Percentiles rank a stretch among this genome's conserved stretches.
phyloP scores from a whole-genome alignment of 495 filamentous ascomycete species.

The Parathielavia hyrcaniae region DNA sequence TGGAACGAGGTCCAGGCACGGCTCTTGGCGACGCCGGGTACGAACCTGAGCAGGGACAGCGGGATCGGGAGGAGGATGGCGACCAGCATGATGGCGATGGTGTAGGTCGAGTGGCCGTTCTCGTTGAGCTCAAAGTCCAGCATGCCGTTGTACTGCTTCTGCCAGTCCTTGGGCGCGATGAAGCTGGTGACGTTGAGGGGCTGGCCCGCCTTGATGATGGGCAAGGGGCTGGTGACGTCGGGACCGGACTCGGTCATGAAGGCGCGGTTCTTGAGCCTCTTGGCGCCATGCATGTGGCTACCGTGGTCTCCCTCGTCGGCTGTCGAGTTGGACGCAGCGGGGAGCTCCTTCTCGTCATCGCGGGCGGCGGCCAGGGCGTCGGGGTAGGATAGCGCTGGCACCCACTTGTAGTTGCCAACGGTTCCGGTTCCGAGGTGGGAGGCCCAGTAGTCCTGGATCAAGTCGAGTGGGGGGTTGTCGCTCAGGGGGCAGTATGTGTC shows the following conservation, averaged over 20 bases:
- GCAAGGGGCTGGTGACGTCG: constrained; percentile 15
- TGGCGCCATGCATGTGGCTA: not conserved
- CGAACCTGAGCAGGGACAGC: constrained; percentile 18
- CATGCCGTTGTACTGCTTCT: constrained; percentile 23
- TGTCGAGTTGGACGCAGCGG: not conserved
- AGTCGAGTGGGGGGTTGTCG: constrained; percentile 11
- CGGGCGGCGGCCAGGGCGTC: constrained; percentile 15
- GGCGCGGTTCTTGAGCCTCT: not conserved
- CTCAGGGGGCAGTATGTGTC: constrained; percentile 23
- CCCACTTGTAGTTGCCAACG: constrained; percentile 15
- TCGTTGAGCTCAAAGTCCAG: constrained; percentile 22
- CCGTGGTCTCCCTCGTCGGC: constrained; percentile 5
- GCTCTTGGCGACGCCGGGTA: constrained; percentile 6
- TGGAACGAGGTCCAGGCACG: constrained; percentile 4
- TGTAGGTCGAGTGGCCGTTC: constrained; percentile 17
- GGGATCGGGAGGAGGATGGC: constrained; percentile 20
- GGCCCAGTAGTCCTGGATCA: constrained; percentile 22
- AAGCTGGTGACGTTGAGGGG: constrained; percentile 20
- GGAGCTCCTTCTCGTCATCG: not conserved
- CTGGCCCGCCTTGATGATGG: constrained; percentile 16
- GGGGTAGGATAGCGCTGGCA: constrained; percentile 13
- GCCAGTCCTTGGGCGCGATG: constrained; percentile 21
- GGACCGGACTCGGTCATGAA: constrained; percentile 13
- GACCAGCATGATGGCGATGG: constrained; percentile 16
- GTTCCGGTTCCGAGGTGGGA: constrained; percentile 24